Conservation (phyloP, 2,329 filamentous ascomycete genomes). For the Ophidiomyces ophidiicola region DNA sequence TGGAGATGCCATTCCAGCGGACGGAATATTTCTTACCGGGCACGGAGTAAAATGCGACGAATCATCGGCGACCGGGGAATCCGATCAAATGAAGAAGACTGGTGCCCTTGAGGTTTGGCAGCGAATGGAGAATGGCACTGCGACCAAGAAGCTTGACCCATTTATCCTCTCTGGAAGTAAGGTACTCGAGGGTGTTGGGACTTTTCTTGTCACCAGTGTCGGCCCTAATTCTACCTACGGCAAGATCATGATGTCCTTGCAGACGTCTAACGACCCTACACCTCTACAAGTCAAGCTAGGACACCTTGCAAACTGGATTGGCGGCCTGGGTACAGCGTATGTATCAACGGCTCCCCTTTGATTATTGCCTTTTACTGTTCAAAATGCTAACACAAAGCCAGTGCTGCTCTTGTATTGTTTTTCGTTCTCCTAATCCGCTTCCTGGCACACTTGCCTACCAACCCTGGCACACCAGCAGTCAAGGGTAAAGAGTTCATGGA, state of each 20-base stretch:
- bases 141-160: constrained; percentile 48
- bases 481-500: constrained; percentile 70
- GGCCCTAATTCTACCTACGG: constrained; percentile 64
- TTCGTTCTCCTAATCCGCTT: constrained; percentile 79
- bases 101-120: constrained; percentile 48
- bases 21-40: constrained; percentile 56
- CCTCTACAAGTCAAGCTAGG: constrained; percentile 67
- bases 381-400: constrained; percentile 18
- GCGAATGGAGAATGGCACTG: constrained; percentile 41
- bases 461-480: constrained; percentile 46
- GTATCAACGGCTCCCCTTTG: constrained; percentile 1
- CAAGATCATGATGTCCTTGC: constrained; percentile 60
- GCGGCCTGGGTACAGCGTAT: constrained; percentile 58
- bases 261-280: constrained; percentile 62
- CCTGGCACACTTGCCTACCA: constrained; percentile 51
- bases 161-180: constrained; percentile 72
- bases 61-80: constrained; percentile 62
- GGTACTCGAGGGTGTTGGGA: constrained; percentile 65
- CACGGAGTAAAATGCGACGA: constrained; percentile 60
- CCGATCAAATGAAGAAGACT: constrained; percentile 58
- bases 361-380: background rate
- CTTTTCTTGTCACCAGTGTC: constrained; percentile 60
- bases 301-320: constrained; percentile 63
- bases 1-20: constrained; percentile 58
- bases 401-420: constrained; percentile 64